A percentile compares a stretch with the other conserved stretches of the same genome.
These are phyloP conservation scores for Gossypium thurberi DNA, from an alignment of 345 rosid species.

Conservation along the genomic window DNA sequence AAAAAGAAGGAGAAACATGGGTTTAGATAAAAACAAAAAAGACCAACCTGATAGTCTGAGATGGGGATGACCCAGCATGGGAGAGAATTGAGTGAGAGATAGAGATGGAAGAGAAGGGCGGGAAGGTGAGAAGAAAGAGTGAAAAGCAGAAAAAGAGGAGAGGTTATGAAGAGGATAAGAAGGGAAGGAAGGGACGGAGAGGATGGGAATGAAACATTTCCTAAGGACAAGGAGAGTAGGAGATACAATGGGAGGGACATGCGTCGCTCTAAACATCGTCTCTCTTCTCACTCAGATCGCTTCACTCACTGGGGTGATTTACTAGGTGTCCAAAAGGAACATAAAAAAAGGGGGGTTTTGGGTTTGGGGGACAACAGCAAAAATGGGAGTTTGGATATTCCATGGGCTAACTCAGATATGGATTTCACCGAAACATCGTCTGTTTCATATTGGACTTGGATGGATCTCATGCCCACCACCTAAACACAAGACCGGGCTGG, in stretches of 20 bases:
- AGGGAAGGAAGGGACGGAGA: slow-evolving; percentile 27
- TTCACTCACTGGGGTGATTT: background rate
- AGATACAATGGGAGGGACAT: slow-evolving; percentile 23
- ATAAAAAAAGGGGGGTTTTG: background rate
- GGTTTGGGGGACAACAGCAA: background rate
- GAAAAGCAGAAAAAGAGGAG: slow-evolving; percentile 32
- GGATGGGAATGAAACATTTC: slow-evolving; percentile 31
- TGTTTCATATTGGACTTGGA: background rate
- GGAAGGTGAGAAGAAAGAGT: slow-evolving; percentile 16
- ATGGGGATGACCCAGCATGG: slow-evolving; percentile 18
- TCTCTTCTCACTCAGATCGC: background rate
- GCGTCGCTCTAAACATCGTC: slow-evolving; percentile 37
- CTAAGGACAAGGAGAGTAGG: slow-evolving; percentile 31
- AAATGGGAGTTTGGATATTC: background rate
- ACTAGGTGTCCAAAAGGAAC: too few species aligned
- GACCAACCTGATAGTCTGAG: slow-evolving; percentile 26
- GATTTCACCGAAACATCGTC: background rate
- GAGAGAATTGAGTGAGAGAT: slow-evolving; percentile 4
- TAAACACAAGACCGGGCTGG: background rate
- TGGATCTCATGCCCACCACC: background rate
- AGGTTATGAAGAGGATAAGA: slow-evolving; percentile 17
- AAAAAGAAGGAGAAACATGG: background rate
- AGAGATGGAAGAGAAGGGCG: slow-evolving; percentile 12
- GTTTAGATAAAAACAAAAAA: background rate
- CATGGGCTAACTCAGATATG: background rate